Evolutionary conservation across 129 eudicot species (phyloP).

Genomic region (Arctium minus): DNA sequence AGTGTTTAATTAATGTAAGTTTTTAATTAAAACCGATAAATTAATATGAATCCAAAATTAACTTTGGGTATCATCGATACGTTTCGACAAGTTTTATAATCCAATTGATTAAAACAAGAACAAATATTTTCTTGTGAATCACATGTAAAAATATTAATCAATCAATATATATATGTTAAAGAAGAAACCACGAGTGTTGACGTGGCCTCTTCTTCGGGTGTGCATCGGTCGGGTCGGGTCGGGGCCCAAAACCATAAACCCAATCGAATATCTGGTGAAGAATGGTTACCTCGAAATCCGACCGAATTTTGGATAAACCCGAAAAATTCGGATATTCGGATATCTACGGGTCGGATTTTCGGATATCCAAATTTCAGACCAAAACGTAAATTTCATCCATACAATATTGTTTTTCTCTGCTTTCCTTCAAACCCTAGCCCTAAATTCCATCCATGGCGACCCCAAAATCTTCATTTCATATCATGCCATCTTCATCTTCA

Average conservation of each 20-base stretch:
- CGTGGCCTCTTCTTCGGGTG: too few species aligned
- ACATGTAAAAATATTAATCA: not conserved
- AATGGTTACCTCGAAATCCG: too few species aligned
- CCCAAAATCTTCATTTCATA: conserved; percentile 37
- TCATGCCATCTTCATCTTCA: conserved; percentile 33
- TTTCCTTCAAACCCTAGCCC: conserved; percentile 43
- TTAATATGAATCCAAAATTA: not conserved
- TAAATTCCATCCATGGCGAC: conserved; percentile 37
- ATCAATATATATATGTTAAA: too few species aligned
- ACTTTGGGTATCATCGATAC: not conserved
- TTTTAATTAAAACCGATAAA: not conserved
- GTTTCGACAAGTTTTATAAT: not conserved
- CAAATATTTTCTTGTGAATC: not conserved
- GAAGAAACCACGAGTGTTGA: too few species aligned
- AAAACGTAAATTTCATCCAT: not conserved
- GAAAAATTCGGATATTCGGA: too few species aligned
- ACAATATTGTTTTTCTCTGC: conserved; percentile 40
- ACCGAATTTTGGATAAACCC: too few species aligned
- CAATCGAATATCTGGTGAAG: too few species aligned
- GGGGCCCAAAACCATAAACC: too few species aligned
- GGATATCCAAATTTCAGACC: too few species aligned
- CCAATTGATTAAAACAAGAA: not conserved
- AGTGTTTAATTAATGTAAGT: not conserved
- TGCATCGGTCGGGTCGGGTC: too few species aligned
- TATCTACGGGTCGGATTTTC: too few species aligned